phyloP scores from a whole-genome alignment of 1,284 basidiomycete species.

The Bondarzewia mesenterica region DNA sequence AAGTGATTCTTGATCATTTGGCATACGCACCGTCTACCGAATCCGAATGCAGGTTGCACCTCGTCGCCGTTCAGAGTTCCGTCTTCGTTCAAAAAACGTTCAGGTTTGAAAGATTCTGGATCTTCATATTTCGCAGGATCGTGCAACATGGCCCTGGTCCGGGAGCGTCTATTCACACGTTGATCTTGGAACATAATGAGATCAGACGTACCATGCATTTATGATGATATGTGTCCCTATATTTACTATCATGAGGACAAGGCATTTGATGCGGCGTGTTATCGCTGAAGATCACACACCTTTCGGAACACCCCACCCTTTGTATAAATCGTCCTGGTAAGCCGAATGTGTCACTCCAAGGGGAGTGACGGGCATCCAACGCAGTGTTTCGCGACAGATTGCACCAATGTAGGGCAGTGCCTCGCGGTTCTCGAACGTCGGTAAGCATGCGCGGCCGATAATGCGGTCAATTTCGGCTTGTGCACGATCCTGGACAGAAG shows the following conservation, averaged over 20 bases:
- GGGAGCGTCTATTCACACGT: not conserved
- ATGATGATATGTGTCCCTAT: constrained; percentile 14
- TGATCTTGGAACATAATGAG: not conserved
- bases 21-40: constrained; percentile 3
- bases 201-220: constrained; percentile 30
- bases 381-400: constrained; percentile 18
- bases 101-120: constrained; percentile 19
- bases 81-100: constrained; percentile 17
- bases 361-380: constrained; percentile 14
- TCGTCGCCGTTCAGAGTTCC: constrained; percentile 11
- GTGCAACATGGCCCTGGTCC: constrained; percentile 18
- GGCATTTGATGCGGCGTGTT: not conserved
- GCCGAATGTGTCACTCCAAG: constrained; percentile 9
- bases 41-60: constrained; percentile 9
- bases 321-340: constrained; percentile 15
- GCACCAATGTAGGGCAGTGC: constrained; percentile 13
- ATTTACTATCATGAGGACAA: not conserved
- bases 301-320: constrained; percentile 15
- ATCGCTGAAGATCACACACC: constrained; percentile 2
- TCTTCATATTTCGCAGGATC: constrained; percentile 19
- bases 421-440: constrained; percentile 13
- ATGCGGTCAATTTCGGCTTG: constrained; percentile 20
- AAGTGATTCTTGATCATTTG: too few relatives aligned
- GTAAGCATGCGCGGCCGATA: constrained; percentile 17
- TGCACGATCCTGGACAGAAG: constrained; percentile 17